Conservation (phyloP, 179 eudicot genomes). For the Monotropa hypopitys region DNA sequence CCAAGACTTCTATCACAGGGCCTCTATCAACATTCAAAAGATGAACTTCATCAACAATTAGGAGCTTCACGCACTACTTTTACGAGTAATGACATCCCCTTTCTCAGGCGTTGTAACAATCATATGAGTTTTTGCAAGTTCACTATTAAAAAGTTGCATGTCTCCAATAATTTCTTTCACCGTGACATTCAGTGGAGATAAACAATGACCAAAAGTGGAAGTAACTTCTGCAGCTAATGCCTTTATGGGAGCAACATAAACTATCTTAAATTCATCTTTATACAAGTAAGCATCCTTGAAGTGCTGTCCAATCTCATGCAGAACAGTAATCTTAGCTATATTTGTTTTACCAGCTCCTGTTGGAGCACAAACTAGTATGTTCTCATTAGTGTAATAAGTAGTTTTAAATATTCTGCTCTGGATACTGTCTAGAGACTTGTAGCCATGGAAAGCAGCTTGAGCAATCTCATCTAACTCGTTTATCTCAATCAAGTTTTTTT, state of each 20-base stretch:
- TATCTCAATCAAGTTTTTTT: constrained; percentile 91
- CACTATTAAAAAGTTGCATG: constrained; percentile 89
- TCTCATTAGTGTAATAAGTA: constrained; percentile 74
- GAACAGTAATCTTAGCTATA: constrained; percentile 87
- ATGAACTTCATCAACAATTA: constrained; percentile 97
- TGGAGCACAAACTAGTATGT: constrained; percentile 92
- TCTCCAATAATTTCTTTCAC: constrained; percentile 99
- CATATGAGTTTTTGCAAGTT: constrained; percentile 98
- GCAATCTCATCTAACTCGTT: constrained; percentile 91
- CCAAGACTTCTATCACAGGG: constrained; percentile 93
- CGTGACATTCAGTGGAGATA: constrained; percentile 67
- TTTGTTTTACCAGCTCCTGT: constrained; percentile 99
- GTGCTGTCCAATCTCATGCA: constrained; percentile 94
- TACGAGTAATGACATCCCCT: constrained; percentile 99
- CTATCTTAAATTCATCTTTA: constrained; percentile 92
- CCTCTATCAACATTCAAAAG: constrained; percentile 97
- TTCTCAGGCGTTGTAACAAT: constrained; percentile 99
- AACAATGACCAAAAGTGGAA: constrained; percentile 76
- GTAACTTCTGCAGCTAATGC: constrained; percentile 99
- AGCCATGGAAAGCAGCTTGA: constrained; percentile 94
- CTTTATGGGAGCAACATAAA: constrained; percentile 99
- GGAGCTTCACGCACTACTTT: constrained; percentile 94
- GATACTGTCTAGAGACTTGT: constrained; percentile 84
- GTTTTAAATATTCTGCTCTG: constrained; percentile 89
- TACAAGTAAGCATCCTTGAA: constrained; percentile 92